phyloP scores from a whole-genome alignment of 169 alveolate genomes.

The Babesia ovis region DNA sequence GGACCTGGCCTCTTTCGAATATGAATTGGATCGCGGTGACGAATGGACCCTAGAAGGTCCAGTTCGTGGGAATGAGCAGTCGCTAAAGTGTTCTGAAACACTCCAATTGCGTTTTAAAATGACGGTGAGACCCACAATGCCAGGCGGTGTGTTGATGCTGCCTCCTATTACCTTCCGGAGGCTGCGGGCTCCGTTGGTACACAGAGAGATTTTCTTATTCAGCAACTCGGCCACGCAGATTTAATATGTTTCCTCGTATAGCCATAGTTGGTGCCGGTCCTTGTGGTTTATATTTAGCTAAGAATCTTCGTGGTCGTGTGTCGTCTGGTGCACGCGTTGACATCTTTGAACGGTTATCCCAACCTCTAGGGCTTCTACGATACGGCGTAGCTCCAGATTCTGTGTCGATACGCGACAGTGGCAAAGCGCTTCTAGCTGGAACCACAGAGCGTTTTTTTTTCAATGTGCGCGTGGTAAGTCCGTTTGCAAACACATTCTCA shows the following conservation, averaged over 20 bases:
- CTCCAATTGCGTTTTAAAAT: conserved; percentile 13
- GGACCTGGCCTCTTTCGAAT: conserved; percentile 8
- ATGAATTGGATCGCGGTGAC: conserved; percentile 19
- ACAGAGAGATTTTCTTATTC: conserved; percentile 20
- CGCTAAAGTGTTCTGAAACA: background rate
- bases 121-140: background rate
- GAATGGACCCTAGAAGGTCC: conserved; percentile 49
- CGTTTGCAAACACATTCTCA: background rate
- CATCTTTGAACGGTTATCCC: conserved; percentile 79
- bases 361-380: conserved; percentile 82
- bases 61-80: conserved; percentile 6
- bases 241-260: conserved; percentile 56
- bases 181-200: conserved; percentile 10
- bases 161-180: conserved; percentile 21
- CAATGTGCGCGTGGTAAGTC: conserved; percentile 80
- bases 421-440: conserved; percentile 65
- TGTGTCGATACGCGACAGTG: conserved; percentile 70
- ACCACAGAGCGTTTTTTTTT: conserved; percentile 58
- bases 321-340: conserved; percentile 73
- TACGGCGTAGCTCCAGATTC: conserved; percentile 89
- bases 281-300: conserved; percentile 85
- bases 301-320: conserved; percentile 63
- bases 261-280: conserved; percentile 88
- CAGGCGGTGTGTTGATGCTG: conserved; percentile 1
- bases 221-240: background rate